Evolutionary conservation across 495 filamentous ascomycete genomes (phyloP), one percentile per base, ranked within the genome.

Genomic region (Aspergillus biplanus): DNA sequence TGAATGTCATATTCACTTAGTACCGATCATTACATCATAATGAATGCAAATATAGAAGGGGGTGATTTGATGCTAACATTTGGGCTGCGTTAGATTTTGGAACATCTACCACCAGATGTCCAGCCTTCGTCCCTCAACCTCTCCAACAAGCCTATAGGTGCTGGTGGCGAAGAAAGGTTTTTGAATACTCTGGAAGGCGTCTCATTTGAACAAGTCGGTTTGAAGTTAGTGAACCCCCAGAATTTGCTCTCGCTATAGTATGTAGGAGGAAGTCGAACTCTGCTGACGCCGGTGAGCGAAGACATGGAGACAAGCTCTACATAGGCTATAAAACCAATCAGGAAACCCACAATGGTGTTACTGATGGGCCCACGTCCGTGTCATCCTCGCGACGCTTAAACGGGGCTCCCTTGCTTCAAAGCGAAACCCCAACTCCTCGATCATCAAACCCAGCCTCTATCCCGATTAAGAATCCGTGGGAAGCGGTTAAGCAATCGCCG

Each of bases 291-390:
- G 44, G 46, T 13, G 32, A 47, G 52, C 33, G 42, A 56, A 97
- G 92, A 56, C 91, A 99, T 73, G 95, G 95, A 44, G 93, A 96
- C 67, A 86, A 96, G 65, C 84, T 99, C 33, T 99, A 89, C 73
- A 71, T 98, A 62, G 89, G 84, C 61, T 99, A 96, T 76, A 74
- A 84, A 67, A 82, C 88, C 67, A 75, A 81, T 34, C 59, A 79
- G 13, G 63, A 76, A 32, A 58, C 76, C 16, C 76, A 82, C 21
- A 89, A 90, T 68, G 76, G 84, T 58, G 61, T 80, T 71, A 58
- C 76, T 61, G 69, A 78, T 56, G 74, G 69, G n/a, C 49, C 73
- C 48, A 46, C 34, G 4, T 33, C 55, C 7, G 7, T 33, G 15
- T n/a, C 69, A 5, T 37, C 85, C 32, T 74, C 75, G 8, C 73